Base-by-base conservation (phyloP, 345 rosid genomes). In the Eutrema heterophyllum region DNA sequence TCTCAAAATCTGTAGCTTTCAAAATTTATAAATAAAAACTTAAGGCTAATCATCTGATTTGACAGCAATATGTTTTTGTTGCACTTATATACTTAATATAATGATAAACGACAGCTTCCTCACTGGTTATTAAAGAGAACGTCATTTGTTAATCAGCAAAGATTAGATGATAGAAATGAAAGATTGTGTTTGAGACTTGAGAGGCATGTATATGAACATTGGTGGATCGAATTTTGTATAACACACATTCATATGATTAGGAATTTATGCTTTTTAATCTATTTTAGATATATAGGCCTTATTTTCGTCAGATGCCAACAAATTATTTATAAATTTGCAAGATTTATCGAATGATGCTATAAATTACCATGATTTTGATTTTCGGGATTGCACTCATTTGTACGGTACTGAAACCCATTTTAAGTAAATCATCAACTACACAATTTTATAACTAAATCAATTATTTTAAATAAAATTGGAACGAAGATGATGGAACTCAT, bases 31-130 rank as follows among this genome's bases (percentile, higher is more conserved):
- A 61, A 50, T 10, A 27, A 69, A 38, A 46, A 21, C 16, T 41
- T 45, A 62, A 44, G 58, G 11, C 65, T 76, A 69, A 76, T 76
- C 70, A 76, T 76, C 62, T 45, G 79, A 76, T 38, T 52, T 53
- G 70, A 61, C 79, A 69, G 21, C 68, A 67, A 29, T 50, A 38
- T 0, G 21, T 6, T 26, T 36, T 24, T 55, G 30, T 54, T 24
- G 48, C 21, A 52, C 3, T 13, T 4, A 35, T 16, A 57, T 49
- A 58, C 5, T 58, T 48, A 11, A 18, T 50, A 29, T 29, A 61
- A 29, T 29, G 27, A 41, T 30, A 51, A 62, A 51, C 9, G 62
- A 72, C 62, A 72, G 62, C 44, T 50, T 40, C 61, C 43, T 39
- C 11, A 11, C 14, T 8, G 9, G 38, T 70, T 24, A 38, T 27